phyloP scores from a whole-genome alignment of 2,329 filamentous ascomycete genomes.

The Trichoderma citrinoviride region DNA sequence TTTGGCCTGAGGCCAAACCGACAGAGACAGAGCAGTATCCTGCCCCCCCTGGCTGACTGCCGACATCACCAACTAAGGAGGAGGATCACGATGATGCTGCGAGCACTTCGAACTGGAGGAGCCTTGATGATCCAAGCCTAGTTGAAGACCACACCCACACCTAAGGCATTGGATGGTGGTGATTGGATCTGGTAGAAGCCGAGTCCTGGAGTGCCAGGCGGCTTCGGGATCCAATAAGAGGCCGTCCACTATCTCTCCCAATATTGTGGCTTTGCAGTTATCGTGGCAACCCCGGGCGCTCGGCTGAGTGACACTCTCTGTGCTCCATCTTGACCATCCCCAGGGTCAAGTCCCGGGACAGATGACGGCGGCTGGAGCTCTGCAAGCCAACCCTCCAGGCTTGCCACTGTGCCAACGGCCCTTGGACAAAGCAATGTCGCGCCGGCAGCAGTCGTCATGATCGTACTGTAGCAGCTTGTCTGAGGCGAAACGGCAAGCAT shows the following conservation, averaged over 20 bases:
- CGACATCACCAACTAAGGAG: not conserved
- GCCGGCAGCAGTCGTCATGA: not conserved
- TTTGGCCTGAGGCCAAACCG: not conserved
- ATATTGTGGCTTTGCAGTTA: constrained; percentile 9
- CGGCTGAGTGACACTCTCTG: constrained; percentile 19
- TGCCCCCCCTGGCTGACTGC: not conserved
- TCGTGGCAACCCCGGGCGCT: constrained; percentile 15
- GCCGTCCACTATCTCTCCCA: constrained; percentile 1
- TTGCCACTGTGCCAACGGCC: not conserved
- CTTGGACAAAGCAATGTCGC: not conserved
- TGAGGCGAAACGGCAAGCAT: constrained; percentile 18
- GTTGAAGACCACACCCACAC: not conserved
- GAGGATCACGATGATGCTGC: not conserved
- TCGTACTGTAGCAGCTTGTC: not conserved
- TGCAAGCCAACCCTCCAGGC: not conserved
- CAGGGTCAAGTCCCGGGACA: not conserved
- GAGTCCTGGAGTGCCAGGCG: constrained; percentile 3
- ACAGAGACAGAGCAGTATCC: not conserved
- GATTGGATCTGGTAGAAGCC: constrained; percentile 12
- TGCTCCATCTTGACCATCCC: not conserved
- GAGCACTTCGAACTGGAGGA: not conserved
- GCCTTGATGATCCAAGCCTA: not conserved
- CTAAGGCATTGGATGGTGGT: not conserved
- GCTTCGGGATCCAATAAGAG: constrained; percentile 16
- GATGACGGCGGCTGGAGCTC: constrained; percentile 10